Evolutionary conservation across 2,329 filamentous ascomycete species (phyloP), one percentile per base, ranked within the genome.

Genomic region (Penicillium crustosum): DNA sequence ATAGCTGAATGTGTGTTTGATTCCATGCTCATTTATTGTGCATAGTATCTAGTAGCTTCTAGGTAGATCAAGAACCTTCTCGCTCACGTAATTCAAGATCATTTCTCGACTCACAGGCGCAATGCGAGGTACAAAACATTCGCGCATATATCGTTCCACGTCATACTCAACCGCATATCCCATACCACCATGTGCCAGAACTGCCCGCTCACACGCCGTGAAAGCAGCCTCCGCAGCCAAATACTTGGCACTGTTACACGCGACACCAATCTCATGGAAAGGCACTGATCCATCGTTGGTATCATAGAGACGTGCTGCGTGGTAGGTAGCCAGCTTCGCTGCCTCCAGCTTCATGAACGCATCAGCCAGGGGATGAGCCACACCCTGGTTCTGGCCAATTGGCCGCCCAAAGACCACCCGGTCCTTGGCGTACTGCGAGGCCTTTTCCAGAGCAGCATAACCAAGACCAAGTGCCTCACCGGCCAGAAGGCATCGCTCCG

Each of bases 401-500:
- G 82, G 79, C 2, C 82, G 75, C 0, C 81, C 80, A 62, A 86
- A 86, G 0, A 86, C 83, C 5, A 86, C 78, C 0, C 89, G 81
- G 38, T 89, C 86, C 31, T 68, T 69, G 0, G 89, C 88, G 63
- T 92, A 92, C 19, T 77, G 78, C 0, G 85, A 80, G 0, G 89
- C 89, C 61, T 79, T 84, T 55, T 79, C 77, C 29, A 87, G 75
- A 10, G 85, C 90, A 0, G 86, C 89, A 66, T 94, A 94, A 0
- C 90, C 91, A 0, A 95, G 77, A 0, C 91, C 90, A 0, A 94
- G 79, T 0, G 91, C 90, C 76, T 94, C 90, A 25, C 90, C 90
- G 1, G 89, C 90, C 0, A 92, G 77, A 0, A 92, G 81, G 68
- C 89, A 90, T 2, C 89, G 81, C 71, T 92, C 89, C 0, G 89